These are phyloP conservation scores for Dendrobium chrysotoxum DNA, from an alignment of 106 monocot genomes.

Conservation along the genomic window DNA sequence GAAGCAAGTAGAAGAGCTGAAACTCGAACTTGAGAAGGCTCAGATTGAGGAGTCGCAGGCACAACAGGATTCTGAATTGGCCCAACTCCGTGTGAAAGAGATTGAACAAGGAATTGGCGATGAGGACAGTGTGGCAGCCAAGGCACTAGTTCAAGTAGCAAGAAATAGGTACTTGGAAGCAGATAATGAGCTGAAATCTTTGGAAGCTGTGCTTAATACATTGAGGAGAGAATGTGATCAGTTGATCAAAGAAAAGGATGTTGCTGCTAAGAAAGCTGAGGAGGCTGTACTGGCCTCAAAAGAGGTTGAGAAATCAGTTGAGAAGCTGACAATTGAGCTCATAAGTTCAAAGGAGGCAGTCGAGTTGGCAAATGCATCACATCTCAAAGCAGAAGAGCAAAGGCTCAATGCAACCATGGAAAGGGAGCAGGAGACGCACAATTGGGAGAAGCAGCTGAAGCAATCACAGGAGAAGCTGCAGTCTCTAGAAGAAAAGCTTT, in stretches of 20 bases:
- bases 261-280: constrained; percentile 27
- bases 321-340: constrained; percentile 42
- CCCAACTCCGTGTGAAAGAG: constrained; percentile 32
- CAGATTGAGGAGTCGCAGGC: constrained; percentile 39
- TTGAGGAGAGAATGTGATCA: constrained; percentile 17
- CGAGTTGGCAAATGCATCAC: constrained; percentile 32
- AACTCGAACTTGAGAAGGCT: constrained; percentile 37
- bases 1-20: constrained; percentile 40
- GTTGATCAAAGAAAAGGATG: constrained; percentile 27
- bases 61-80: constrained; percentile 46
- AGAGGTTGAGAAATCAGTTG: constrained; percentile 29
- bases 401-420: constrained; percentile 24
- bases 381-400: constrained; percentile 44
- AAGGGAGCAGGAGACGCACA: constrained; percentile 22
- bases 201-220: constrained; percentile 25
- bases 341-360: constrained; percentile 29
- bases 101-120: constrained; percentile 36
- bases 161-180: constrained; percentile 29
- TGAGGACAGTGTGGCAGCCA: constrained; percentile 33
- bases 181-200: constrained; percentile 28
- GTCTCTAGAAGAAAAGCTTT: constrained; percentile 20
- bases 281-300: constrained; percentile 29
- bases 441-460: constrained; percentile 27
- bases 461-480: constrained; percentile 30
- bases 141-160: constrained; percentile 35